Evolutionary conservation across 345 rosid species (phyloP), one percentile per base, ranked within the genome.

Genomic region (Bruguiera gymnorhiza): DNA sequence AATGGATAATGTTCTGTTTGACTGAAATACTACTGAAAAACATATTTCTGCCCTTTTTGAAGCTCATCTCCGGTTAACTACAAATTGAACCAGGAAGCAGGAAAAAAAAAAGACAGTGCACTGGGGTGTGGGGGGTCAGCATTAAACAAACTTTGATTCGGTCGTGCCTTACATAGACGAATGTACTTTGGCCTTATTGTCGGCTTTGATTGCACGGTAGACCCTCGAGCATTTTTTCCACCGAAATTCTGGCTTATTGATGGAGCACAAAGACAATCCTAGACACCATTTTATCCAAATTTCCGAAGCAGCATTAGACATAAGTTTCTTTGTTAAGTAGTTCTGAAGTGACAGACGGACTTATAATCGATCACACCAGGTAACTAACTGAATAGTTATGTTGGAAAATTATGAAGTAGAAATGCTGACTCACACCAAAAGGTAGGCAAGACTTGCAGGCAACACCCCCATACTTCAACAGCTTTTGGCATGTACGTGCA

Each of bases 381-480:
- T 8, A n/a, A 15, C 32, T 34, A 6, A 48, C 60, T 56, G 60
- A 34, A 73, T 74, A 50, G 32, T 67, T 66, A 43, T 53, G 66
- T 70, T 18, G 61, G 71, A 60, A 70, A 74, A 72, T 72, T 70
- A 72, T 60, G 36, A 72, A 26, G 7, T 4, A 27, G 16, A 15
- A 51, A 19, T 26, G 16, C 8, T 19, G 15, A 36, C 51, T 74
- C 66, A 62, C 65, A 70, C 74, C 39, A 70, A 68, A 79, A 62
- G 73, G 54, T 63, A 16, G 52, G 74, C 61, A 79, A 81, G 68
- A 69, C 58, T 64, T 62, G 66, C 67, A 81, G 66, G 66, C 58
- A 58, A 63, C 67, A 63, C 69, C 73, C 57, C 43, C 81, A 84
- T 75, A 15, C 3, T 43, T 43, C 75, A 79, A 9, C 59, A 55